These are phyloP conservation scores for Coffea canephora DNA, from an alignment of 257 asterid species.

Conservation along the genomic window DNA sequence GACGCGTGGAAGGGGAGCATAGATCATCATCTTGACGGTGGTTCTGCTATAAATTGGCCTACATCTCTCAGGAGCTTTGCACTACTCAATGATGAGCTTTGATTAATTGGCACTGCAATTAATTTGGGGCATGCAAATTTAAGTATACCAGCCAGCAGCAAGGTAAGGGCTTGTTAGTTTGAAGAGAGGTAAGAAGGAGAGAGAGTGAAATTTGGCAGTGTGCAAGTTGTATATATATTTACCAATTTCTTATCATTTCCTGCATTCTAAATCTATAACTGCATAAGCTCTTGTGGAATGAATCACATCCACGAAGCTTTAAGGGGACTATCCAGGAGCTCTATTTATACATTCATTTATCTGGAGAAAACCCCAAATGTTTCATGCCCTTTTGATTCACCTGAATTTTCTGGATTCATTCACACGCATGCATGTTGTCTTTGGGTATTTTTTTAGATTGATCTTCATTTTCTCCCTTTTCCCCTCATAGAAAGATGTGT, in stretches of 20 bases:
- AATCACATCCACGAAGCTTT: background rate
- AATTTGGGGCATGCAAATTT: background rate
- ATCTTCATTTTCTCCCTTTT: background rate
- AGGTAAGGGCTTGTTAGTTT: background rate
- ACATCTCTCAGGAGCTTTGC: background rate
- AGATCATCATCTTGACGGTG: background rate
- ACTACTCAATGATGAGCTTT: background rate
- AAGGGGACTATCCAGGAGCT: background rate
- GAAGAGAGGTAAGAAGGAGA: background rate
- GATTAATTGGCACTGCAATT: background rate
- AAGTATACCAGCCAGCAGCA: background rate
- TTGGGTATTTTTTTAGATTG: background rate
- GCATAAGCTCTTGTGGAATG: background rate
- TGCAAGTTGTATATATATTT: background rate
- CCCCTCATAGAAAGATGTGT: background rate
- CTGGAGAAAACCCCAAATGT: background rate
- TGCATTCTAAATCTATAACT: background rate
- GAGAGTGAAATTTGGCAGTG: background rate
- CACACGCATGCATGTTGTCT: background rate
- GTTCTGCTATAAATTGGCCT: slow-evolving; percentile 6
- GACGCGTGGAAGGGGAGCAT: background rate
- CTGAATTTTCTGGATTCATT: background rate
- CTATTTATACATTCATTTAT: background rate
- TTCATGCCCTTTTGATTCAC: background rate
- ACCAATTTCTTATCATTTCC: background rate